Evolutionary conservation across 2,329 filamentous ascomycete genomes (phyloP).

Genomic region (Pestalotiopsis sp.): DNA sequence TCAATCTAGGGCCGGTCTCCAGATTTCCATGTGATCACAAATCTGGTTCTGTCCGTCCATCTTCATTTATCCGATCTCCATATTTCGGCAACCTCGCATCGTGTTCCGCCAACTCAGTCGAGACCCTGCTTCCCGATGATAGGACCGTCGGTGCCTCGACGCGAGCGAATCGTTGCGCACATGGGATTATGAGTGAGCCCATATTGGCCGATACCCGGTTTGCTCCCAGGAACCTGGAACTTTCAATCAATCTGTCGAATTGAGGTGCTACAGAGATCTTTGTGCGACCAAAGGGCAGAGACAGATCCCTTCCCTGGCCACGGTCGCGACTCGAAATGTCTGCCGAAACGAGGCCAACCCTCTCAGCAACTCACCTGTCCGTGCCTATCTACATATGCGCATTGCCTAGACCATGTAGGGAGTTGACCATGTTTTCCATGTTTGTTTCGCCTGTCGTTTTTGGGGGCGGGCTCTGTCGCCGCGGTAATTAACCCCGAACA

Average conservation of each 20-base stretch:
- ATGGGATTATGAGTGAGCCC: neutral
- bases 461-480: neutral
- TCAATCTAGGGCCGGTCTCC: neutral
- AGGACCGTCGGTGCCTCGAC: neutral
- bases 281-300: neutral
- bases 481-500: conserved; percentile 7
- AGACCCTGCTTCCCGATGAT: neutral
- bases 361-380: neutral
- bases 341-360: neutral
- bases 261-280: neutral
- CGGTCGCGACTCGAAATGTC: neutral
- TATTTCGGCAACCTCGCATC: neutral
- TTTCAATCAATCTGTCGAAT: neutral
- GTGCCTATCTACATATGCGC: neutral
- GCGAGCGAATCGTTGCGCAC: neutral
- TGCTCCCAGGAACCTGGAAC: neutral
- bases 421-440: neutral
- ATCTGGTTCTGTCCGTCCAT: neutral
- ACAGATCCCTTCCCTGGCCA: neutral
- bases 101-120: neutral
- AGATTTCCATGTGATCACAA: conserved; percentile 5
- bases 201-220: neutral
- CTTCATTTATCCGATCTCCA: neutral
- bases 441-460: neutral
- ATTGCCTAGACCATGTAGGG: too few relatives aligned